phyloP scores from a whole-genome alignment of 441 rosid species.

The Viola pubescens region DNA sequence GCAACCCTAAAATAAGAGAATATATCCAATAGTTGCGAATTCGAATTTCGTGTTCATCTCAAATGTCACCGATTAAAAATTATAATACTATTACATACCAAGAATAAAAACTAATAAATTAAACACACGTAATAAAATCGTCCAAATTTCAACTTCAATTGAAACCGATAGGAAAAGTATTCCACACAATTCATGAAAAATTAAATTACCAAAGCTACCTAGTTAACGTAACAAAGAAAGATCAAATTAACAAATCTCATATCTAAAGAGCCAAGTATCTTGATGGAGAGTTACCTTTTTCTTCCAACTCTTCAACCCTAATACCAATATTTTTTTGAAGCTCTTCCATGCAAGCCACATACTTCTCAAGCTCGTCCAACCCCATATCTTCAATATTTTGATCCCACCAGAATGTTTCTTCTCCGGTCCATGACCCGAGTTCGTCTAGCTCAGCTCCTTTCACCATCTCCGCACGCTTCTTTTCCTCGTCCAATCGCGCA shows the following conservation, averaged over 20 bases:
- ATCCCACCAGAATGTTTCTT: background rate
- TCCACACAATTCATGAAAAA: no score
- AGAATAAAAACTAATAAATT: no score
- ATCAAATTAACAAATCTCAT: background rate
- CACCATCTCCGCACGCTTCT: background rate
- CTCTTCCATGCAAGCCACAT: constrained; percentile 2
- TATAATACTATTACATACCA: no score
- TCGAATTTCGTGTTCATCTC: no score
- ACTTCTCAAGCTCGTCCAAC: constrained; percentile 1
- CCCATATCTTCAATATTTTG: background rate
- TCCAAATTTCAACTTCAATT: no score
- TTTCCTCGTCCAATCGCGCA: background rate
- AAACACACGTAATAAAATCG: no score
- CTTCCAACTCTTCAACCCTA: background rate
- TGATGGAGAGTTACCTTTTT: background rate
- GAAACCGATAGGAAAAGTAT: no score
- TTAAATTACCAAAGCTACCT: no score
- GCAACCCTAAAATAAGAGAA: no score
- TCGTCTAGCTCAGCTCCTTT: background rate
- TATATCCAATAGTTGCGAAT: no score
- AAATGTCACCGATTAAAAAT: no score
- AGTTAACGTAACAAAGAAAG: no score
- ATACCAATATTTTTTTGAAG: background rate
- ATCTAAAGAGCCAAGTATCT: background rate
- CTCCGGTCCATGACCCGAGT: background rate